Evolutionary conservation across 2,329 filamentous ascomycete species (phyloP).

Genomic region (Penicillium sp.): DNA sequence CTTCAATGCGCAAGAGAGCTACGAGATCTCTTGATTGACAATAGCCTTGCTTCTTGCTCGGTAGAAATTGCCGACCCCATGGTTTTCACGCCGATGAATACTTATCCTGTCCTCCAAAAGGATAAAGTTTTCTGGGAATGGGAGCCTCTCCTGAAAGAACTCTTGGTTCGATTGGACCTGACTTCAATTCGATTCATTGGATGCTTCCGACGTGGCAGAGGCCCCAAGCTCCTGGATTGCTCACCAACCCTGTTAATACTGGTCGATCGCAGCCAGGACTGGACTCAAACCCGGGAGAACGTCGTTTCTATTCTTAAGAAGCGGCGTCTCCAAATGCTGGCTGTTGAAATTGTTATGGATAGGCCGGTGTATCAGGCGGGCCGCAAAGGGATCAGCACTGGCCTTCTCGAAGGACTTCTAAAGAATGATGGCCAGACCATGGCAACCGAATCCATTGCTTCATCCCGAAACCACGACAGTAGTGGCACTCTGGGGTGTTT

Average conservation of each 20-base stretch:
- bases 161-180: not conserved
- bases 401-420: not conserved
- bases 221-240: not conserved
- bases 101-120: not conserved
- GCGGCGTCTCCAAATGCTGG: not conserved
- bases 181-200: constrained; percentile 1
- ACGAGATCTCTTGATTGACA: not conserved
- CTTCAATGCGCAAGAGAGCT: constrained; percentile 1
- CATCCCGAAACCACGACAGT: not conserved
- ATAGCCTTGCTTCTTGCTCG: not conserved
- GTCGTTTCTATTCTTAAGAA: not conserved
- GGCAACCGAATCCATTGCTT: not conserved
- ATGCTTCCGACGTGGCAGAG: not conserved
- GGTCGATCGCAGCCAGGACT: not conserved
- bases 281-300: not conserved
- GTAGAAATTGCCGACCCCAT: not conserved
- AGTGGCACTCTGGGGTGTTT: constrained; percentile 1
- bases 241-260: not conserved
- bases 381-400: not conserved
- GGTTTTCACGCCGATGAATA: not conserved
- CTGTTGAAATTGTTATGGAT: not conserved
- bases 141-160: not conserved
- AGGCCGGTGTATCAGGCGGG: not conserved
- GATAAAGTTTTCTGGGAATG: not conserved
- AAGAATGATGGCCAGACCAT: not conserved